Percentiles rank a stretch among this genome's conserved stretches.
Evolutionary conservation across 208 protist species (phyloP).

Genomic region (Leishmania braziliensis): DNA sequence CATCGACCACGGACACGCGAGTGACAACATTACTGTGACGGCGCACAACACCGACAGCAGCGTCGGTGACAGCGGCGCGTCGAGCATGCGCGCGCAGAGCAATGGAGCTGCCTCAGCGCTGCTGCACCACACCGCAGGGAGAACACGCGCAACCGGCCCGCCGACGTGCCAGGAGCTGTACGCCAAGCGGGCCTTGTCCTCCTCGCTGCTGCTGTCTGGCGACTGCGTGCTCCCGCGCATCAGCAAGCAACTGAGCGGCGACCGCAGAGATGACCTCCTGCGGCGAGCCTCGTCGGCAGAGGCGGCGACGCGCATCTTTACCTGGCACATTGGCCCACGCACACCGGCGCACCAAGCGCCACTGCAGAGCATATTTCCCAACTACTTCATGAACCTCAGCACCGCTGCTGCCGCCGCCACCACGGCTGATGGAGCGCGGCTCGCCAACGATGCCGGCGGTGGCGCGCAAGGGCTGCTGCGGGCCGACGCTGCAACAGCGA

Average conservation of each 20-base stretch:
- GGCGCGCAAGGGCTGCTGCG: background rate
- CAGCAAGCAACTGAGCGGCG: background rate
- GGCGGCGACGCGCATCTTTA: background rate
- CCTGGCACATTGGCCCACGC: constrained; percentile 8
- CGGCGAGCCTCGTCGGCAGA: background rate
- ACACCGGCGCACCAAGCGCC: constrained; percentile 7
- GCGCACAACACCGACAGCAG: background rate
- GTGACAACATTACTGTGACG: background rate
- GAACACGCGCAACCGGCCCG: background rate
- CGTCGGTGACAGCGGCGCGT: background rate
- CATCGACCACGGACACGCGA: background rate
- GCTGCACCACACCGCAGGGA: background rate
- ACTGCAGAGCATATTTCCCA: background rate
- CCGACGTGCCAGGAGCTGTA: constrained; percentile 4
- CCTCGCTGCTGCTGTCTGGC: background rate
- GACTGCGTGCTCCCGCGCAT: constrained; percentile 7
- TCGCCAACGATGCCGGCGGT: background rate
- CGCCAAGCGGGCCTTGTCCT: background rate
- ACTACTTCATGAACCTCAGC: constrained; percentile 13
- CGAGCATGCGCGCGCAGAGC: background rate
- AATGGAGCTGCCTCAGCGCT: background rate
- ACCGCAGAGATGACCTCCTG: background rate
- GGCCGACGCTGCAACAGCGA: background rate
- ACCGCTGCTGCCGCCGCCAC: background rate
- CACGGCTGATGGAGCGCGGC: background rate